Percentiles rank a stretch among this genome's conserved stretches.
These are phyloP conservation scores for Cryptococcus sp. DNA, from an alignment of 1,284 basidiomycete species.

Conservation along the genomic window DNA sequence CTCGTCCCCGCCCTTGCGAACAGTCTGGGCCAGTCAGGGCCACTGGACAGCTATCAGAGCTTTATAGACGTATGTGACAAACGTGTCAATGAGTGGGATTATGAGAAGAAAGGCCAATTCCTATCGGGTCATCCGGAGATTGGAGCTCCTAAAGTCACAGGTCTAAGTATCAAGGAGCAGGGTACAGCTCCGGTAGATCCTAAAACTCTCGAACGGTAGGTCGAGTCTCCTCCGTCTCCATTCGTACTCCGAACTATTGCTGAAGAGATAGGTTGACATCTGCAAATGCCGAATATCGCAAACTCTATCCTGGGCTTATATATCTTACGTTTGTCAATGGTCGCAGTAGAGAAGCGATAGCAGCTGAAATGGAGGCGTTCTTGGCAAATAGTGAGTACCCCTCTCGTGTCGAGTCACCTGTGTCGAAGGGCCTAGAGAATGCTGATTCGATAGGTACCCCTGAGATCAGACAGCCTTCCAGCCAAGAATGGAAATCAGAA, in stretches of 20 bases:
- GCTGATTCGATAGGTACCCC: not conserved
- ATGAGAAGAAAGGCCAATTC: conserved; percentile 61
- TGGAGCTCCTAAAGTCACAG: conserved; percentile 62
- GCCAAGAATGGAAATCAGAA: conserved; percentile 58
- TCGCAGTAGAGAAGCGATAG: conserved; percentile 64
- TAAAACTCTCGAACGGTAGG: not conserved
- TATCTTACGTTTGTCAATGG: conserved; percentile 92
- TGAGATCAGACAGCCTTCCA: conserved; percentile 17
- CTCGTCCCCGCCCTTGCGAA: conserved; percentile 28
- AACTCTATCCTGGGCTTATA: conserved; percentile 64
- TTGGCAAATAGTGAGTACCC: conserved; percentile 43
- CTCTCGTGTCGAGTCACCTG: conserved; percentile 38
- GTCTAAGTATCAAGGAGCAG: conserved; percentile 73
- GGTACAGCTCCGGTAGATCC: conserved; percentile 35
- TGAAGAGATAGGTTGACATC: not conserved
- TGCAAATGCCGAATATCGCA: conserved; percentile 76
- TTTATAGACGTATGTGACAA: conserved; percentile 61
- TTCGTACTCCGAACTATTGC: not conserved
- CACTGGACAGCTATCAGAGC: conserved; percentile 50
- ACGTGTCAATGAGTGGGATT: conserved; percentile 58
- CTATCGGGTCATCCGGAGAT: conserved; percentile 81
- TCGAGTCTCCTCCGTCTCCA: not conserved
- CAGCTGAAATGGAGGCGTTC: conserved; percentile 69
- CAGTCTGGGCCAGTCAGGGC: conserved; percentile 14
- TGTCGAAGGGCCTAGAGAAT: conserved; percentile 36